Evolutionary conservation across 768 basidiomycete genomes (phyloP), one percentile per base, ranked within the genome.

Genomic region (Hericium coralloides): DNA sequence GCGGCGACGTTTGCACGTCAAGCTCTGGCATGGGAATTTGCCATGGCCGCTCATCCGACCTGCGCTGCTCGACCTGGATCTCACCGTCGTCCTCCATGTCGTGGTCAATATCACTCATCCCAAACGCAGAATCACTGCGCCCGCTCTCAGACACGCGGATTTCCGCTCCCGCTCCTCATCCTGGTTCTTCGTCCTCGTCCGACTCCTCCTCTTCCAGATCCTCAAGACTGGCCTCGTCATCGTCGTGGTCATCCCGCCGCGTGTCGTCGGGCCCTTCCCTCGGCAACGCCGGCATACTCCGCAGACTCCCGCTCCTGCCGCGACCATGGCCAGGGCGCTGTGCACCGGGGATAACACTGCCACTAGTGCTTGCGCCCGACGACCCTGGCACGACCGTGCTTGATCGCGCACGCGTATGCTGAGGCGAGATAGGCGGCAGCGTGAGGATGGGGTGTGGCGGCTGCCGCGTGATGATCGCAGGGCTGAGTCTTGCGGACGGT

Each of bases 231-330:
- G 64, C 26, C 3, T 45, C 22, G 18, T 50, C 69, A 2, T 73
- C 73, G 2, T 68, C 70, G 36, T 66, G 65, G n/a, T 70, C 72
- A 4, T 70, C 74, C 38, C 69, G 69, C 37, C 62, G 64, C 43
- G 59, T 66, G 20, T 69, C 70, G 26, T 69, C 72, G 23, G 67
- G 65, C 37, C 73, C 75, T 55, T 71, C 68, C 49, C 31, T 58
- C n/a, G 58, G 62, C 37, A 63, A 38, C 14, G 60, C 57, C 20
- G 62, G 62, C 55, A 63, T 49, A 31, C 60, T 63, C 18, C 57
- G 60, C 43, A 63, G 43, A 25, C 23, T 45, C 7, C 43, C 43
- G 43, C 12, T 45, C 15, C 43, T 45, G 8, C n/a, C 20, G n/a
- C 43, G n/a, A 31, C 31, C 31, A 31, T 31, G 8, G n/a, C 3